Percentiles rank a stretch among this genome's conserved stretches.
Evolutionary conservation across 2,329 filamentous ascomycete genomes (phyloP).

Genomic region (Hypoxylon sp.): DNA sequence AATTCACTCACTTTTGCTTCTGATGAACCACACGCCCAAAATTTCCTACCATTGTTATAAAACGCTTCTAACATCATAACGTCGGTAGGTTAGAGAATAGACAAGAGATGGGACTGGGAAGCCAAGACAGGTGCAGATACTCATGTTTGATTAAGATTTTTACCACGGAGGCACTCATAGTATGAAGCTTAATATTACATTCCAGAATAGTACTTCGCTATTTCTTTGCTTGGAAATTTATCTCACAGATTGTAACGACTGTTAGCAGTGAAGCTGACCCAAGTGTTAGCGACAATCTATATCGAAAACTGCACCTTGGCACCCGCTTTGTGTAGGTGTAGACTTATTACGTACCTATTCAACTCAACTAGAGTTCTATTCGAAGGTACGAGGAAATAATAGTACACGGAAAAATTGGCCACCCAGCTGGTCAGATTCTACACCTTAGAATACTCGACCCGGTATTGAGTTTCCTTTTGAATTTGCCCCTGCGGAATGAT

Average conservation of each 20-base stretch:
- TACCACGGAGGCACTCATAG: constrained; percentile 5
- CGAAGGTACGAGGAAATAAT: constrained; percentile 5
- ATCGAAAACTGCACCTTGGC: not conserved
- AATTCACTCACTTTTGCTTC: constrained; percentile 9
- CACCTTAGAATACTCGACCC: constrained; percentile 18
- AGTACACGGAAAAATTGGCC: constrained; percentile 15
- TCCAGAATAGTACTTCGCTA: constrained; percentile 12
- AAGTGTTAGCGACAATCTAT: not conserved
- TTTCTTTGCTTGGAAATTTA: constrained; percentile 1
- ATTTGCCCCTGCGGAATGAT: constrained; percentile 21
- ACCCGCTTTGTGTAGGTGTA: not conserved
- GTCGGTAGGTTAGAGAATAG: not conserved
- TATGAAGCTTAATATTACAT: constrained; percentile 21
- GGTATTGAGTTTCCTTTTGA: constrained; percentile 23
- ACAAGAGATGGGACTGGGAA: not conserved
- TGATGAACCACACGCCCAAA: not conserved
- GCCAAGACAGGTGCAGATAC: not conserved
- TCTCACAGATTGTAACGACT: constrained; percentile 10
- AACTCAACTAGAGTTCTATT: constrained; percentile 17
- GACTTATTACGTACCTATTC: constrained; percentile 10
- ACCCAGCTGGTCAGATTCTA: constrained; percentile 13
- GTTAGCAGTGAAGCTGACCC: constrained; percentile 8
- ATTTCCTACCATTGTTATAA: constrained; percentile 4
- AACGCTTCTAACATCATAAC: not conserved
- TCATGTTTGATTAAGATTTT: constrained; percentile 6